Evolutionary conservation across 163 green algal genomes (phyloP).

Genomic region (Scenedesmus sp.): DNA sequence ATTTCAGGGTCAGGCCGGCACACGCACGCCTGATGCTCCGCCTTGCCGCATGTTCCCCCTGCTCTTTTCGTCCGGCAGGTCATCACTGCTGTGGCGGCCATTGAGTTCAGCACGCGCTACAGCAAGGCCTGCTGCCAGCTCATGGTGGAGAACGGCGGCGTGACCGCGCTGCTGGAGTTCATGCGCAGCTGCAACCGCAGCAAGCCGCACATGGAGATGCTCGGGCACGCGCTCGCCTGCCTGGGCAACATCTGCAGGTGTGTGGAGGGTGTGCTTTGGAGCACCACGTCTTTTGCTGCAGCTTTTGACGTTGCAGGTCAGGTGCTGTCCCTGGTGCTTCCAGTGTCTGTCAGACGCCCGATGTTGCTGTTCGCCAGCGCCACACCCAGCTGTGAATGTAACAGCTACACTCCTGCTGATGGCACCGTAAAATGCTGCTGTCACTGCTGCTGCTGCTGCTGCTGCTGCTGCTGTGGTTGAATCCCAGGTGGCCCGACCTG

Average conservation of each 20-base stretch:
- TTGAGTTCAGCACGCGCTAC: constrained; percentile 66
- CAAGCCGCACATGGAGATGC: constrained; percentile 66
- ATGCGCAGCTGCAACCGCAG: constrained; percentile 70
- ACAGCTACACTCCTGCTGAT: too few relatives aligned
- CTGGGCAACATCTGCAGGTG: constrained; percentile 64
- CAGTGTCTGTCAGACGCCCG: too few relatives aligned
- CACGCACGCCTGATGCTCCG: background rate
- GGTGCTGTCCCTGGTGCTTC: too few relatives aligned
- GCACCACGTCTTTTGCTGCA: background rate
- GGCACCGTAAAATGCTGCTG: too few relatives aligned
- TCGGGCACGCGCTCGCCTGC: constrained; percentile 58
- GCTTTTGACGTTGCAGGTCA: too few relatives aligned
- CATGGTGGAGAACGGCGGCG: constrained; percentile 58
- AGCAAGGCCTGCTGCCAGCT: constrained; percentile 68
- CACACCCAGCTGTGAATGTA: too few relatives aligned
- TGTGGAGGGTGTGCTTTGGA: background rate
- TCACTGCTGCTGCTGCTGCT: background rate
- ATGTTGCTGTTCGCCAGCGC: too few relatives aligned
- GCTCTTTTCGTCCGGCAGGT: constrained; percentile 58
- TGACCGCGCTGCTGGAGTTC: constrained; percentile 65
- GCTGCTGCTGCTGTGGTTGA: background rate
- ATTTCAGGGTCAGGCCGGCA: too few relatives aligned
- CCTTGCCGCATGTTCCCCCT: background rate
- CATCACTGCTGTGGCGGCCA: constrained; percentile 55
- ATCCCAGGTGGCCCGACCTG: constrained; percentile 57